A percentile compares a stretch with the other conserved stretches of the same genome.
phyloP scores from a whole-genome alignment of 2,329 filamentous ascomycete genomes.

The Fusarium acutatum region DNA sequence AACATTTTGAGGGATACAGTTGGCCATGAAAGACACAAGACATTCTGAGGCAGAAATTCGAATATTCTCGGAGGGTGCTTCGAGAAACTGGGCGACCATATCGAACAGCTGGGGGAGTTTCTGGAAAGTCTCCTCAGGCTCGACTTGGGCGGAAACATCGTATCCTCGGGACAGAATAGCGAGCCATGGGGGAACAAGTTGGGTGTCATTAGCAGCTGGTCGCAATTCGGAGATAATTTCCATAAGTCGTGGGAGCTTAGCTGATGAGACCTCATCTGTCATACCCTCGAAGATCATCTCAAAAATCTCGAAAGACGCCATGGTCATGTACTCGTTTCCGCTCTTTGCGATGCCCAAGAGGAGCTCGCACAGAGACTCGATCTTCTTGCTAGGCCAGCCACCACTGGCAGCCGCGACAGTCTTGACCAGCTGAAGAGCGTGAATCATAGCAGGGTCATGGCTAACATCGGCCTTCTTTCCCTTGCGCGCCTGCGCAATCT shows the following conservation, averaged over 20 bases:
- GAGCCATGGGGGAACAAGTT: conserved; percentile 95
- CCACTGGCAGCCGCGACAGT: conserved; percentile 85
- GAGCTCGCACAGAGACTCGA: conserved; percentile 89
- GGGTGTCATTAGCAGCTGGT: conserved; percentile 91
- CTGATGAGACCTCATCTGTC: conserved; percentile 84
- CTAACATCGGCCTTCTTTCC: conserved; percentile 66
- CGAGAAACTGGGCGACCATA: conserved; percentile 81
- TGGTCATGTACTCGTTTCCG: conserved; percentile 94
- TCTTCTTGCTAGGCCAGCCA: conserved; percentile 96
- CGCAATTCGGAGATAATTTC: conserved; percentile 93
- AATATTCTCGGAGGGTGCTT: conserved; percentile 91
- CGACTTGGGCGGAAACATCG: conserved; percentile 88
- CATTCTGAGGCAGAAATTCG: conserved; percentile 94
- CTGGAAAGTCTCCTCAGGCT: conserved; percentile 89
- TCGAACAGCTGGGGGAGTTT: conserved; percentile 87
- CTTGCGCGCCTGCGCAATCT: conserved; percentile 70
- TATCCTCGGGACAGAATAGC: conserved; percentile 94
- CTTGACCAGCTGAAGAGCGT: conserved; percentile 91
- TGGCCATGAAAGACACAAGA: conserved; percentile 89
- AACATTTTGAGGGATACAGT: conserved; percentile 84
- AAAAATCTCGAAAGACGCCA: conserved; percentile 96
- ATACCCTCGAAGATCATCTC: conserved; percentile 96
- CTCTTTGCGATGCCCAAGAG: conserved; percentile 88
- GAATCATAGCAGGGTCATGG: conserved; percentile 86
- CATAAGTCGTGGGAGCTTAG: conserved; percentile 87